Base-by-base conservation (phyloP, 306 rosid species). In the Castanea sativa region DNA sequence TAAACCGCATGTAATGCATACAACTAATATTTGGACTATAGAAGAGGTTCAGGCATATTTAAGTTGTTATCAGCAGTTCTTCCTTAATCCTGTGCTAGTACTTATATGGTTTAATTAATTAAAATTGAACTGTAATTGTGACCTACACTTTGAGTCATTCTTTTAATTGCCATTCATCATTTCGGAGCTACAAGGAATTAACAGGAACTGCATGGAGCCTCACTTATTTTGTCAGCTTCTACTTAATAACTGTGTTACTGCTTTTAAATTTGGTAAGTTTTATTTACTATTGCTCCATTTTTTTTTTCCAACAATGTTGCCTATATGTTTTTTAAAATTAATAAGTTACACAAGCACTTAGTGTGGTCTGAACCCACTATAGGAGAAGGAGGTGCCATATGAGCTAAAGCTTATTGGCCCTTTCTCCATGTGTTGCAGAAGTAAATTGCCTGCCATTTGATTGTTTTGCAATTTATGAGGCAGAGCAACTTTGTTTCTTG, bases 181-280 rank as follows among this genome's bases (percentile, higher is more conserved):
- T 88, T 51, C 92, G 93, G 99, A 83, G 97, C 84, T 95, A 95
- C 92, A 85, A 70, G 91, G 98, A 83, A 59, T 80, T 95, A 78
- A 92, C 97, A 1, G 98, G 96, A 76, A 95, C 92, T 75, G 75
- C 82, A 49, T 95, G 97, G 99, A 84, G 83, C 78, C 52, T 88
- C 41, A 49, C 30, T 57, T 95, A 95, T 85, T 95, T 95, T 81
- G 68, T 91, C 82, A 91, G 97, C 87, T 95, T 93, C 91, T 95
- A 95, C 90, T 83, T 95, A 70, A 76, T 95, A 75, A 88, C 93
- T 12, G 86, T 93, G 75, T 81, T 95, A 83, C 96, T 95, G 81
- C 98, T 95, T 64, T 77, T 95, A 87, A 95, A 95, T 78, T 87
- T 95, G 97, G 99, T 93, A 81, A 78, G 89, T 74, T 76, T 45